Base-by-base conservation (phyloP, 768 basidiomycete species). In the Collybiopsis confluens region DNA sequence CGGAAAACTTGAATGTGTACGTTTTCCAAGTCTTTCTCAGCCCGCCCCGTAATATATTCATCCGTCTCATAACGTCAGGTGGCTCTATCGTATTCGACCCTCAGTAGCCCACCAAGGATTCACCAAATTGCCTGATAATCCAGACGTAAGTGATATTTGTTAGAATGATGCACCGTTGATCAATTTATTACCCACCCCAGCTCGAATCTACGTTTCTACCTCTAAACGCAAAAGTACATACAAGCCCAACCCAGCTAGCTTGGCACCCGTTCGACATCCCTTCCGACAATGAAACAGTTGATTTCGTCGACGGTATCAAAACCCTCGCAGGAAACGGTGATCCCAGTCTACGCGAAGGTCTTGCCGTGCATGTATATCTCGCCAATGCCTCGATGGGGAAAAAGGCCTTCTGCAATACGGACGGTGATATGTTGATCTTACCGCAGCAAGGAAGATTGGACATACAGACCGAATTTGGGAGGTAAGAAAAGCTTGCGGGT, bases 61-160 rank as follows among this genome's bases (percentile, higher is more conserved):
- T 38, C 40, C 38, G 44, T 47, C 33, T 42, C 26, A 38, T 38
- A 38, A 23, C 24, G 44, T 0, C 58, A 84, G 82, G 10, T 86
- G 81, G 79, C 56, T 85, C 9, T 86, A 86, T 65, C 81, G 84
- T 27, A 84, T 86, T 55, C 76, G 83, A 26, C 84, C 83, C 3
- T 84, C 83, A 6, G 84, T 86, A 20, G 82, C 83, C 0, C 85
- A 86, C 63, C 70, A 82, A 58, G 83, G 83, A 2, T 85, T 86
- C 61, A 76, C 66, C 11, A 67, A 68, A 28, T 67, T 85, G 6
- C 76, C 77, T 1, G 75, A 78, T 41, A 86, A 84, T 62, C 77
- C 77, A 8, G 80, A 85, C 62, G 82, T 83, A 61, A 28, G 78
- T 70, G n/a, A n/a, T n/a, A n/a, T n/a, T n/a, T n/a, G n/a, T n/a